Conservation (phyloP, 2,329 filamentous ascomycete genomes). For the Mycocentrospora acerina region DNA sequence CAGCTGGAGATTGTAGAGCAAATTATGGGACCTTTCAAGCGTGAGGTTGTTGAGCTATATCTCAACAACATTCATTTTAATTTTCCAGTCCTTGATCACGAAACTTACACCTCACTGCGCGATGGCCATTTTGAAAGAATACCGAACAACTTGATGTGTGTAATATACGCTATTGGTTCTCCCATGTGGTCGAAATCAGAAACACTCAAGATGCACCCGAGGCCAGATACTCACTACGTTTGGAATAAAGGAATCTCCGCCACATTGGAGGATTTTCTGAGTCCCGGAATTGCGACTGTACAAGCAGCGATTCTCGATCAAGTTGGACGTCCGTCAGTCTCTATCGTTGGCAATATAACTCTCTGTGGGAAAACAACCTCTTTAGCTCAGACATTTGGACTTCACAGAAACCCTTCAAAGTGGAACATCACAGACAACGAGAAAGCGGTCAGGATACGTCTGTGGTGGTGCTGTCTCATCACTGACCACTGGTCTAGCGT, state of each 20-base stretch:
- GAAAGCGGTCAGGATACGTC: conserved; percentile 53
- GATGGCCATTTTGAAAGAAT: conserved; percentile 37
- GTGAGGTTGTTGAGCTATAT: conserved; percentile 49
- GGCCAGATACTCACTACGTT: conserved; percentile 42
- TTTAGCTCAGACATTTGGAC: conserved; percentile 57
- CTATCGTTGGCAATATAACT: conserved; percentile 52
- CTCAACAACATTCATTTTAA: conserved; percentile 42
- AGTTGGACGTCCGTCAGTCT: conserved; percentile 44
- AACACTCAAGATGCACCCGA: conserved; percentile 36
- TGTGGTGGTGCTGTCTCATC: conserved; percentile 61
- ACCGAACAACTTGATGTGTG: conserved; percentile 42
- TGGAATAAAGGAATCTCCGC: conserved; percentile 48
- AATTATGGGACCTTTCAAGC: conserved; percentile 41
- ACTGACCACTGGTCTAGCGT: conserved; percentile 61
- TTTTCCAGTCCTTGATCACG: conserved; percentile 46
- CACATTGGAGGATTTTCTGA: conserved; percentile 46
- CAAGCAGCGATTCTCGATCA: conserved; percentile 45
- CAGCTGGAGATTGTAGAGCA: conserved; percentile 47
- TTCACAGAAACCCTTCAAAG: conserved; percentile 56
- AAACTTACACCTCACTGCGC: conserved; percentile 37
- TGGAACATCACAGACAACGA: conserved; percentile 56
- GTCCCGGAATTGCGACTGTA: conserved; percentile 44
- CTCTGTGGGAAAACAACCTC: conserved; percentile 56
- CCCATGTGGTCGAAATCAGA: conserved; percentile 42
- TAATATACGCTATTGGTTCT: conserved; percentile 42